Percentiles rank a stretch among this genome's conserved stretches.
Evolutionary conservation across 1,139 yeast species (phyloP).

Genomic region (Debaryomyces singareniensis): DNA sequence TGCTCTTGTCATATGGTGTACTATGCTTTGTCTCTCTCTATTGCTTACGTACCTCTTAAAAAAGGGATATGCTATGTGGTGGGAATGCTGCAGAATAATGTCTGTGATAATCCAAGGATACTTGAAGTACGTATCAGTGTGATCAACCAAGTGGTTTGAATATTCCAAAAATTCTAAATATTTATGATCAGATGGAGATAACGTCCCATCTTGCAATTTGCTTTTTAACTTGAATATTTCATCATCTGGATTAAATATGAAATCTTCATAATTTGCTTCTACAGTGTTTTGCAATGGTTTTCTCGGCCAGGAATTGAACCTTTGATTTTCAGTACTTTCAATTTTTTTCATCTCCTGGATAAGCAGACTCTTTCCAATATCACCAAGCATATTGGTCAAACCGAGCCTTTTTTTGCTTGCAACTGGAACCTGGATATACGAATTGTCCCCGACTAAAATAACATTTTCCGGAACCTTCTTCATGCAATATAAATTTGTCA

Average conservation of each 20-base stretch:
- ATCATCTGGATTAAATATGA: conserved; percentile 25
- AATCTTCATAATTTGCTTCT: conserved; percentile 19
- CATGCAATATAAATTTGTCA: conserved; percentile 29
- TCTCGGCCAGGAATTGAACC: conserved; percentile 7
- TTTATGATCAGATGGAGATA: conserved; percentile 14
- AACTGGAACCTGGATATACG: conserved; percentile 25
- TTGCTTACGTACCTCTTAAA: conserved; percentile 34
- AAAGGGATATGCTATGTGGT: conserved; percentile 44
- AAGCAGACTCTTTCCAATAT: conserved; percentile 6
- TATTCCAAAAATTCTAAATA: conserved; percentile 25
- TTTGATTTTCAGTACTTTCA: conserved; percentile 2
- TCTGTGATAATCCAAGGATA: conserved; percentile 42
- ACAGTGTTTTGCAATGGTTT: conserved; percentile 10
- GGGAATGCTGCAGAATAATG: conserved; percentile 33
- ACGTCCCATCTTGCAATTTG: conserved; percentile 10
- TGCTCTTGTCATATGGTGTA: conserved; percentile 47
- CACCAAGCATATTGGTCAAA: conserved; percentile 3
- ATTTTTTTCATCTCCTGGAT: conserved; percentile 9
- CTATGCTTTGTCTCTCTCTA: conserved; percentile 37
- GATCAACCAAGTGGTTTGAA: conserved; percentile 24
- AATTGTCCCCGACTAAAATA: conserved; percentile 20
- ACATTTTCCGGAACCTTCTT: conserved; percentile 25
- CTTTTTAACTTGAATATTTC: conserved; percentile 22
- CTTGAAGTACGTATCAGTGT: conserved; percentile 32
- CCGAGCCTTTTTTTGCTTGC: conserved; percentile 21